phyloP scores from a whole-genome alignment of 139 green algal species.

The Spirogloea muscicola region DNA sequence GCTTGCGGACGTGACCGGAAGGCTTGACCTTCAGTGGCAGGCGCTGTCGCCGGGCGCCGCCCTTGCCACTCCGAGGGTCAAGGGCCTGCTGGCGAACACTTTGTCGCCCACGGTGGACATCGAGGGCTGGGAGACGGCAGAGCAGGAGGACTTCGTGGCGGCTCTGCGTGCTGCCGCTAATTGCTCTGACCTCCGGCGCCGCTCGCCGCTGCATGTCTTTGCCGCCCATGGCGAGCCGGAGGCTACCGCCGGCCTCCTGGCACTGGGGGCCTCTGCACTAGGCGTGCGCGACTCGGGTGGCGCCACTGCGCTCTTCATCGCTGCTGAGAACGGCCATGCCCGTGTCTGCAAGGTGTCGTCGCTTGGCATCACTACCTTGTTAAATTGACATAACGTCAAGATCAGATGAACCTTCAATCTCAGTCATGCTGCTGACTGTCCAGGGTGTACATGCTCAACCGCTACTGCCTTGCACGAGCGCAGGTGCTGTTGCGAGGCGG shows the following conservation, averaged over 20 bases:
- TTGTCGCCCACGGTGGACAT: no score
- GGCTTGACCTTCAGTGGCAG: no score
- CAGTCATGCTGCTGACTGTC: no score
- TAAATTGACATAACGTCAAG: no score
- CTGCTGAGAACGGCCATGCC: constrained; percentile 57
- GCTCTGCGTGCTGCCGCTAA: constrained; percentile 60
- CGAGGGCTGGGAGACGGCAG: no score
- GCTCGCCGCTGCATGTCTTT: constrained; percentile 69
- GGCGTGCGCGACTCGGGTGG: constrained; percentile 60
- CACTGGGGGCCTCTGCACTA: constrained; percentile 52
- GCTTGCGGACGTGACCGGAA: neutral
- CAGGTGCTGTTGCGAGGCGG: constrained; percentile 59
- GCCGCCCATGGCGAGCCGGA: constrained; percentile 50
- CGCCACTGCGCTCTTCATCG: constrained; percentile 65
- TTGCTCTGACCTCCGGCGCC: constrained; percentile 58
- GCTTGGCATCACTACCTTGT: no score
- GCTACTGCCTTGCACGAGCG: neutral
- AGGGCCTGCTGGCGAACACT: no score
- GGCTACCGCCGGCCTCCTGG: constrained; percentile 51
- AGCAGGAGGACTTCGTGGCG: constrained; percentile 2
- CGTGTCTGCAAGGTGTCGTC: constrained; percentile 3
- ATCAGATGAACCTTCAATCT: no score
- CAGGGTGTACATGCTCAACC: no score
- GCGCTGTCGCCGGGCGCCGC: no score
- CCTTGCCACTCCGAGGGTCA: neutral